Evolutionary conservation across 345 rosid species (phyloP).

Genomic region (Lepidium didymum): DNA sequence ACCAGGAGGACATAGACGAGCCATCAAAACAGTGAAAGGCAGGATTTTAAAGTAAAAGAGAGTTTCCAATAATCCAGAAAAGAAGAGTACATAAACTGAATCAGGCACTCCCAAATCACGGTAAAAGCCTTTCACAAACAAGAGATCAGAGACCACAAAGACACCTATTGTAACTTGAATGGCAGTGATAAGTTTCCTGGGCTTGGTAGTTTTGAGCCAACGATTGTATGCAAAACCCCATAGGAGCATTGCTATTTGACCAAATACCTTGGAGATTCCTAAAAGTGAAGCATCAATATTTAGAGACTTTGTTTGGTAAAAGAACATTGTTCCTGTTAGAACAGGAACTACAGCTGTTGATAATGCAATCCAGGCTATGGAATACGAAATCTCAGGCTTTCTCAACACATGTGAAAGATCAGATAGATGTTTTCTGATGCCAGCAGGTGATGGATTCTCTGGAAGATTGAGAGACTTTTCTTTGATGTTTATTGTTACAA

Average conservation of each 20-base stretch:
- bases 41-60: slow-evolving; percentile 69
- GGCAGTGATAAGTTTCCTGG: slow-evolving; percentile 57
- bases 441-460: slow-evolving; percentile 34
- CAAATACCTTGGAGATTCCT: slow-evolving; percentile 83
- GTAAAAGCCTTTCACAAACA: slow-evolving; percentile 66
- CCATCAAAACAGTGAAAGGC: slow-evolving; percentile 71
- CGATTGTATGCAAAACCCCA: slow-evolving; percentile 67
- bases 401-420: slow-evolving; percentile 46
- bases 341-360: slow-evolving; percentile 69
- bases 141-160: slow-evolving; percentile 59
- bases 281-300: slow-evolving; percentile 48
- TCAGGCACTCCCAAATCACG: slow-evolving; percentile 53
- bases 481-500: slow-evolving; percentile 43
- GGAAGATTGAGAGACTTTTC: slow-evolving; percentile 72
- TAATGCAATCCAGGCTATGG: slow-evolving; percentile 69
- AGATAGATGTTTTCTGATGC: slow-evolving; percentile 55
- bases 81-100: slow-evolving; percentile 46
- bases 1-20: slow-evolving; percentile 59
- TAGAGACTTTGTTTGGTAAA: slow-evolving; percentile 69
- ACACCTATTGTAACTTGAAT: slow-evolving; percentile 58
- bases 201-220: slow-evolving; percentile 45
- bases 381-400: slow-evolving; percentile 57
- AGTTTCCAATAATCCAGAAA: slow-evolving; percentile 69
- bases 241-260: slow-evolving; percentile 69
- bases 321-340: slow-evolving; percentile 91